These are phyloP conservation scores for Turritis glabra DNA, from an alignment of 345 rosid species.

Conservation along the genomic window DNA sequence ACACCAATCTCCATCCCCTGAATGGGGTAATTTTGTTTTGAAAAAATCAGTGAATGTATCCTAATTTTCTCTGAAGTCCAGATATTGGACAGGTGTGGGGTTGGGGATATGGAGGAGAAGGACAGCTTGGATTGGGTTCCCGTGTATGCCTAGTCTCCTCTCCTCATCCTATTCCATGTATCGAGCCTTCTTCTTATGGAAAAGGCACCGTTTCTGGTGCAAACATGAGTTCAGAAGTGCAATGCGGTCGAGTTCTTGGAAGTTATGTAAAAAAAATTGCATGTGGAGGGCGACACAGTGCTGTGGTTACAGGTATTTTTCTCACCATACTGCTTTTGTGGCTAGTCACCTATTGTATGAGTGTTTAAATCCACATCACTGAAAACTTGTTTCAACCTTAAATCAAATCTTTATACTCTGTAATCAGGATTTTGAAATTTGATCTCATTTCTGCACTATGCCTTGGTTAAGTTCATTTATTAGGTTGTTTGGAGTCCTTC, in stretches of 20 bases:
- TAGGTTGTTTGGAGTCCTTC: not conserved
- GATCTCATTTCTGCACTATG: not conserved
- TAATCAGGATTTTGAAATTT: not conserved
- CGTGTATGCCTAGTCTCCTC: constrained; percentile 91
- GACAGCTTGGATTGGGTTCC: constrained; percentile 98
- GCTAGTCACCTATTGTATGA: not conserved
- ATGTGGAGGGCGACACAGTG: constrained; percentile 99
- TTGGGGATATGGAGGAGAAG: constrained; percentile 99
- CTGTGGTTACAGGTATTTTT: constrained; percentile 72
- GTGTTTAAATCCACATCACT: not conserved
- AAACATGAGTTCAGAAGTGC: constrained; percentile 60
- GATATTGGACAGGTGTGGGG: constrained; percentile 99
- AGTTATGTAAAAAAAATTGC: constrained; percentile 80
- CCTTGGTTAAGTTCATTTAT: not conserved
- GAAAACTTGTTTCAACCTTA: not conserved
- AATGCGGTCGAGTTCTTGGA: constrained; percentile 68
- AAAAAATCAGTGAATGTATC: constrained; percentile 24
- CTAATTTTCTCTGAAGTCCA: constrained; percentile 55
- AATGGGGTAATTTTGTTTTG: not conserved
- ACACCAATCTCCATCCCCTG: not conserved
- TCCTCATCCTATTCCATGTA: constrained; percentile 85
- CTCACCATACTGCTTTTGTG: constrained; percentile 8
- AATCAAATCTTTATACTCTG: not conserved
- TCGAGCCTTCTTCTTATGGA: constrained; percentile 62
- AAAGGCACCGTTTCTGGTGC: constrained; percentile 58